phyloP scores from a whole-genome alignment of 768 basidiomycete species.

The Termitomyces sp. region DNA sequence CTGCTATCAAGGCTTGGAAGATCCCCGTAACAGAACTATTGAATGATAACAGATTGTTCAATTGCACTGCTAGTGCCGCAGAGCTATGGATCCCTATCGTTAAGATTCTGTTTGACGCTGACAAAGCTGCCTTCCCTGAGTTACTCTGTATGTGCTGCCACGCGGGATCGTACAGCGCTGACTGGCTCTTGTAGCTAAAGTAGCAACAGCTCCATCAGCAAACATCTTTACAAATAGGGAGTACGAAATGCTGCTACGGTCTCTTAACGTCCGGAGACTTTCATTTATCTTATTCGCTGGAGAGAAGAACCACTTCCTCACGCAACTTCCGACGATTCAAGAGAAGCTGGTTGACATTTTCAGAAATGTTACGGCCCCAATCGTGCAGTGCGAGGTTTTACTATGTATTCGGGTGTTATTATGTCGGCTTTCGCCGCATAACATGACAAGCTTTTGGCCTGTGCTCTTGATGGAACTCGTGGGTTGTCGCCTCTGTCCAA shows the following conservation, averaged over 20 bases:
- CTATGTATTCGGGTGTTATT: slow-evolving; percentile 89
- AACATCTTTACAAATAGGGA: slow-evolving; percentile 97
- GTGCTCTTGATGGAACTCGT: slow-evolving; percentile 91
- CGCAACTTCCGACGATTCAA: slow-evolving; percentile 89
- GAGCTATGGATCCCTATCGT: slow-evolving; percentile 75
- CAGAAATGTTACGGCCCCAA: slow-evolving; percentile 71
- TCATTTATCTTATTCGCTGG: slow-evolving; percentile 85
- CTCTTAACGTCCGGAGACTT: slow-evolving; percentile 81
- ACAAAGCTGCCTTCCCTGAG: slow-evolving; percentile 84
- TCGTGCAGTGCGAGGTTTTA: slow-evolving; percentile 93
- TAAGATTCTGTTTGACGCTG: slow-evolving; percentile 76
- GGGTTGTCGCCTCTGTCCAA: slow-evolving; percentile 20
- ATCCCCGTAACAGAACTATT: slow-evolving; percentile 76
- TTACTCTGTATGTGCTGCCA: slow-evolving; percentile 59
- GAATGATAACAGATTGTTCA: slow-evolving; percentile 87
- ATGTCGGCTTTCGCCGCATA: slow-evolving; percentile 87
- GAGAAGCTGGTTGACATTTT: slow-evolving; percentile 95
- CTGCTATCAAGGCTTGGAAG: slow-evolving; percentile 83
- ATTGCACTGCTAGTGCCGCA: slow-evolving; percentile 54
- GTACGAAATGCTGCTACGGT: slow-evolving; percentile 86
- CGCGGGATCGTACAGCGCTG: neutral
- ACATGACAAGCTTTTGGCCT: slow-evolving; percentile 95
- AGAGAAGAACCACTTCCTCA: slow-evolving; percentile 89
- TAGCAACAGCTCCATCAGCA: slow-evolving; percentile 83
- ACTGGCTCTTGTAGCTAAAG: slow-evolving; percentile 47